Base-by-base conservation (phyloP, 2,329 filamentous ascomycete genomes). In the Myotisia sp. region DNA sequence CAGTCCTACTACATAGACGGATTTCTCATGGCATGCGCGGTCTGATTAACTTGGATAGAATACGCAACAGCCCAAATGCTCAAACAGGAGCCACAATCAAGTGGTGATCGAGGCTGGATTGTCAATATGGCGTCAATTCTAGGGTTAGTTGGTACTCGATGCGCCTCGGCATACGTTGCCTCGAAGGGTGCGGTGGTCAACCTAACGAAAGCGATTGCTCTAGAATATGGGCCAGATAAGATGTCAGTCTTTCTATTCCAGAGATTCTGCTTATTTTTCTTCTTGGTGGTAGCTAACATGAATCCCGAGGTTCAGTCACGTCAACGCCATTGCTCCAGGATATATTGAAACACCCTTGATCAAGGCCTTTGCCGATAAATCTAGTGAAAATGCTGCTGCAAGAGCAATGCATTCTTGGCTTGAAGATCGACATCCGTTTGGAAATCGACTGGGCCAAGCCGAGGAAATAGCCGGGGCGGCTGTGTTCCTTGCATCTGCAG, bases 271-370 rank as follows among this genome's bases (percentile, higher is more conserved):
- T n/a, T 9, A 3, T 21, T 31, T 18, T 27, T 23, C 10, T 8
- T 3, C 27, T n/a, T 20, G 5, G 24, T n/a, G 10, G 3, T 12
- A 2, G 18, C 18, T 36, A 24, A 36, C 33, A 10, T 12, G 3
- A 10, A 2, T 3, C 23, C 9, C 3, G 9, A 18, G 14, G n/a
- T 18, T 13, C 16, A 42, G 37, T 16, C 67, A 71, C 39, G 59
- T 62, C 21, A 71, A 71, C 42, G 65, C 65, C 0, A 55, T 72
- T 4, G 69, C 66, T 34, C 68, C 69, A 3, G 69, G 68, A 4
- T 71, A 47, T 47, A 50, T 47, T 8, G 41, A 45, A 37, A 56
- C 51, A 3, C 43, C 47, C 3, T 46, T 50, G 1, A 44, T 48
- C 32, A 42, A 44, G 16, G 10, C 23, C 4, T 17, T 39, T 14